A percentile compares a stretch with the other conserved stretches of the same genome.
Conservation (phyloP, 208 protist species). For the Zelonia costaricensis region DNA sequence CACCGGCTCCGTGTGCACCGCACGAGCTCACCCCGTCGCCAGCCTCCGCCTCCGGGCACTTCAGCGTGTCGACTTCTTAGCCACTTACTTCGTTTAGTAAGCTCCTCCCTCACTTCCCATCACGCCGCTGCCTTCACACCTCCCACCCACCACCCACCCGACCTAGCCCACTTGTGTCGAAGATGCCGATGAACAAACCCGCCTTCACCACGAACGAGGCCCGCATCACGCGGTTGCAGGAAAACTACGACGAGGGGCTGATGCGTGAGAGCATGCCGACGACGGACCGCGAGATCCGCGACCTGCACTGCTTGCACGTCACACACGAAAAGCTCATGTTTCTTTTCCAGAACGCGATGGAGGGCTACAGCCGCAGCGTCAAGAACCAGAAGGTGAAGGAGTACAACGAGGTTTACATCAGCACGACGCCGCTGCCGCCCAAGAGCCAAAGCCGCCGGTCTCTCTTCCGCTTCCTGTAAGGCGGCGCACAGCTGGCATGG, state of each 20-base stretch:
- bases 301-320: conserved; percentile 45
- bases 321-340: conserved; percentile 68
- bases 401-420: conserved; percentile 46
- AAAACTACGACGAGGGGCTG: conserved; percentile 81
- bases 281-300: conserved; percentile 55
- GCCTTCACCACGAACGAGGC: conserved; percentile 62
- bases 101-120: conserved; percentile 1
- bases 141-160: background rate
- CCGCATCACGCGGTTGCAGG: conserved; percentile 67
- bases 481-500: background rate
- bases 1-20: background rate
- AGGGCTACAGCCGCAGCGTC: conserved; percentile 48
- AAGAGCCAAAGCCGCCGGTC: conserved; percentile 18
- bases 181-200: conserved; percentile 65
- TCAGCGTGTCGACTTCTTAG: background rate
- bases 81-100: too few relatives aligned
- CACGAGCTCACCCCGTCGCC: too few relatives aligned
- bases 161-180: background rate
- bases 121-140: conserved; percentile 4
- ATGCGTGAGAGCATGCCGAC: conserved; percentile 55
- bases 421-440: conserved; percentile 12
- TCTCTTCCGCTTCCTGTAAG: conserved; percentile 42
- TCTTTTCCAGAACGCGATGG: conserved; percentile 76
- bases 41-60: background rate
- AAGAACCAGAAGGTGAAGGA: conserved; percentile 68